Base-by-base conservation (phyloP, 2,329 filamentous ascomycete genomes). In the Colletotrichum chrysophilum region DNA sequence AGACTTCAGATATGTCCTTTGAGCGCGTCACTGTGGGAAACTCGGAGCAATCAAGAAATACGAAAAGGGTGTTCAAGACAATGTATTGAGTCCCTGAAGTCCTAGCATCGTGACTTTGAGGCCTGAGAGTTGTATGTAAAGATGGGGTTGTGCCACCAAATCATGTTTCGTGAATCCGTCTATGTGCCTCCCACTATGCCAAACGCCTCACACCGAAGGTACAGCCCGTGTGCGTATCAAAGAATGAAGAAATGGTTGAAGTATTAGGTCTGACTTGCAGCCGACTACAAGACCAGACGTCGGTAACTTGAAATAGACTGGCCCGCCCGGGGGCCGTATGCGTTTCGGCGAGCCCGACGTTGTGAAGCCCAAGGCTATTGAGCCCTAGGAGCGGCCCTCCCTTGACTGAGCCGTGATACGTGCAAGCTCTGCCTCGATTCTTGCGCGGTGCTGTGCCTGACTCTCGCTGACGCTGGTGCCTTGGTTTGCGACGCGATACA, bases 1-100 rank as follows among this genome's bases (percentile, higher is more conserved):
- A 75, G 81, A 86, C 32, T 87, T 87, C 69, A 77, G 85, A 58
- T 87, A 87, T 77, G 85, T 87, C 8, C 74, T 83, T 34, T 61
- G n/a, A n/a, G n/a, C n/a, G n/a, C n/a, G n/a, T n/a, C n/a, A n/a
- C n/a, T n/a, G n/a, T n/a, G n/a, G n/a, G n/a, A n/a, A n/a, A n/a
- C n/a, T n/a, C n/a, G n/a, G n/a, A n/a, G n/a, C n/a, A n/a, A n/a
- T n/a, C n/a, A n/a, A n/a, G n/a, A n/a, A n/a, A n/a, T n/a, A n/a
- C n/a, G n/a, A n/a, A n/a, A n/a, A n/a, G n/a, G n/a, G n/a, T n/a
- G n/a, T n/a, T n/a, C n/a, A n/a, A 52, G 4, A 21, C 3, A 21
- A 52, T 52, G 10, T 52, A 13, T 52, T 21, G 5, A 13, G n/a
- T 4, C 10, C 6, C 43, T 1, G n/a, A n/a, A n/a, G n/a, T n/a